Percentiles rank a stretch among this genome's conserved stretches.
phyloP scores from a whole-genome alignment of 2,329 filamentous ascomycete genomes.

The Hypoxylon sp. region DNA sequence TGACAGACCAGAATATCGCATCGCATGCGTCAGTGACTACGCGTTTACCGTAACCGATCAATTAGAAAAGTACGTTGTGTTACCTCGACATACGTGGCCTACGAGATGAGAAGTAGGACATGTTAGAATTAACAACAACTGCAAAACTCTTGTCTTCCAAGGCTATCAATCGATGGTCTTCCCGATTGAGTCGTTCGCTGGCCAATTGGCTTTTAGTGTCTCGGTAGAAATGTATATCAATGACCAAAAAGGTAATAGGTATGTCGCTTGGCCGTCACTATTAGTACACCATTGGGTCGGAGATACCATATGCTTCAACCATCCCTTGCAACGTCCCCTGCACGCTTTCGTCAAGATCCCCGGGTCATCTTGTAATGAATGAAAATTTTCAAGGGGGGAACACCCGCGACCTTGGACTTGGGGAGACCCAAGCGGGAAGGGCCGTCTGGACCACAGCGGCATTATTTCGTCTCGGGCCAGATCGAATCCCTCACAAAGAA shows the following conservation, averaged over 20 bases:
- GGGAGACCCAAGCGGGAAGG: slow-evolving; percentile 34
- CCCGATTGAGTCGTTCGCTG: slow-evolving; percentile 32
- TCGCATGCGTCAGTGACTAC: slow-evolving; percentile 9
- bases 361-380: slow-evolving; percentile 15
- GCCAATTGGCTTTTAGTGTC: slow-evolving; percentile 35
- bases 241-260: slow-evolving; percentile 30
- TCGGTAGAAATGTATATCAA: slow-evolving; percentile 1
- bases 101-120: slow-evolving; percentile 5
- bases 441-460: slow-evolving; percentile 22
- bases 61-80: slow-evolving; percentile 3
- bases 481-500: slow-evolving; percentile 12
- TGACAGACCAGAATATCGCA: not conserved
- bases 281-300: slow-evolving; percentile 24
- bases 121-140: slow-evolving; percentile 15
- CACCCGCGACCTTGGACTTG: slow-evolving; percentile 29
- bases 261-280: slow-evolving; percentile 6
- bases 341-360: slow-evolving; percentile 27
- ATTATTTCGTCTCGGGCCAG: slow-evolving; percentile 5
- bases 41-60: not conserved
- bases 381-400: slow-evolving; percentile 14
- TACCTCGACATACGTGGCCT: slow-evolving; percentile 13
- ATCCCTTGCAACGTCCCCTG: slow-evolving; percentile 27
- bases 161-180: slow-evolving; percentile 16
- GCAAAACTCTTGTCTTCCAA: slow-evolving; percentile 12
- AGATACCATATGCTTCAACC: slow-evolving; percentile 29